Conservation (phyloP, 192 early-diverging fungal genomes). For the Backusella mclennaniae region DNA sequence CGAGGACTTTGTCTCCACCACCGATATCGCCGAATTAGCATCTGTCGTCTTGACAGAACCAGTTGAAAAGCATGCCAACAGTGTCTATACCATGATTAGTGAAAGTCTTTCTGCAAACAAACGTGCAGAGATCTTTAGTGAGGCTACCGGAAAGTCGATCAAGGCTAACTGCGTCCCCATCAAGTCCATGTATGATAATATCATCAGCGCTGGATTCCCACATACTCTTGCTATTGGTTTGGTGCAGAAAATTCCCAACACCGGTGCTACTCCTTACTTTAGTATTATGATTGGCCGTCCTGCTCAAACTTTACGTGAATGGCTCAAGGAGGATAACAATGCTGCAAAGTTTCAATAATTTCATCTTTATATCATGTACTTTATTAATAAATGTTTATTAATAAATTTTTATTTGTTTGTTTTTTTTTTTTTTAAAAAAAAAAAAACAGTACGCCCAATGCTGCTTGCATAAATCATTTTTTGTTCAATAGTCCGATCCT, state of each 20-base stretch:
- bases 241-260: not conserved
- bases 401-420: not conserved
- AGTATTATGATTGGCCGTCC: conserved; percentile 4
- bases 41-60: no score
- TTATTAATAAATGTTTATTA: not conserved
- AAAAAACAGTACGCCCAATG: conserved; percentile 37
- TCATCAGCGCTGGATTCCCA: not conserved
- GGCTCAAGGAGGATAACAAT: conserved; percentile 6
- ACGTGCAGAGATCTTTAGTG: conserved; percentile 2
- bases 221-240: not conserved
- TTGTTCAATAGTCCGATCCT: conserved; percentile 29
- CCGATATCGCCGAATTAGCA: no score
- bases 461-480: conserved; percentile 21
- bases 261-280: not conserved
- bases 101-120: not conserved
- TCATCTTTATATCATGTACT: not conserved
- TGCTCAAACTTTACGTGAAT: not conserved
- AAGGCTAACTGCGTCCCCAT: not conserved
- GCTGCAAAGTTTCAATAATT: not conserved
- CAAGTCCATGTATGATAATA: not conserved
- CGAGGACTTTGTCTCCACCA: no score
- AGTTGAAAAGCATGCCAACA: no score
- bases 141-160: not conserved
- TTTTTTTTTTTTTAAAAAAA: no score
- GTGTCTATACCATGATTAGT: not conserved